Percentiles rank a stretch among this genome's conserved stretches.
Evolutionary conservation across 371 early-diverging fungal genomes (phyloP).

Genomic region (Circinella umbellata): DNA sequence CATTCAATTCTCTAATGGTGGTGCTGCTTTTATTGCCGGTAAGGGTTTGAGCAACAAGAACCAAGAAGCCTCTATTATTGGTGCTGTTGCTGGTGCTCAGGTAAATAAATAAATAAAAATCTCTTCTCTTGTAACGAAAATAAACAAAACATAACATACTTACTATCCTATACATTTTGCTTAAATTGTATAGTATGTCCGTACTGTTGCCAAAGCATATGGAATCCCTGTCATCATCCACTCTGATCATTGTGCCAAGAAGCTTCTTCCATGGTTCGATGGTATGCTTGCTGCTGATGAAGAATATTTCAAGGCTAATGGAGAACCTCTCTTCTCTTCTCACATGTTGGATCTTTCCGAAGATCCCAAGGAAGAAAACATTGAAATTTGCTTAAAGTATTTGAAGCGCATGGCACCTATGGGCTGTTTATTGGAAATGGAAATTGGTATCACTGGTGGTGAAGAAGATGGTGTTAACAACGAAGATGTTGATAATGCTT

Average conservation of each 20-base stretch:
- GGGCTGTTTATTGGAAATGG: conserved; percentile 89
- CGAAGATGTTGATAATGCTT: conserved; percentile 82
- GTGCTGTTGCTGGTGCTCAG: conserved; percentile 90
- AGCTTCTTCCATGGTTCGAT: conserved; percentile 94
- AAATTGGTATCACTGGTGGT: conserved; percentile 95
- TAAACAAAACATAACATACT: not conserved
- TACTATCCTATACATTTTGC: not conserved
- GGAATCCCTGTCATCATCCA: conserved; percentile 89
- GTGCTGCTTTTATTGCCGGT: conserved; percentile 87
- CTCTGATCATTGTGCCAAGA: conserved; percentile 95
- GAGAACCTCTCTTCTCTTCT: conserved; percentile 92
- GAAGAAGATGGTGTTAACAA: conserved; percentile 97
- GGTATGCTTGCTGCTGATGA: conserved; percentile 92
- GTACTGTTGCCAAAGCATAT: conserved; percentile 85
- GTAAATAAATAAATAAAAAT: conserved; percentile 13
- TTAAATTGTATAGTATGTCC: conserved; percentile 59
- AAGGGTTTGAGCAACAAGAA: conserved; percentile 88
- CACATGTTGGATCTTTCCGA: conserved; percentile 96
- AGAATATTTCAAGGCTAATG: conserved; percentile 85
- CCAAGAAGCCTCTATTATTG: conserved; percentile 86
- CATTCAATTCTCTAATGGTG: conserved; percentile 93
- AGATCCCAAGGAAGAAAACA: conserved; percentile 90
- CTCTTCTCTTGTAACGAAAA: not conserved
- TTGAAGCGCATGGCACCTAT: conserved; percentile 87
- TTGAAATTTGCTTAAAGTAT: conserved; percentile 84